Conservation (phyloP, 495 filamentous ascomycete species). For the Entonaema liquescens region DNA sequence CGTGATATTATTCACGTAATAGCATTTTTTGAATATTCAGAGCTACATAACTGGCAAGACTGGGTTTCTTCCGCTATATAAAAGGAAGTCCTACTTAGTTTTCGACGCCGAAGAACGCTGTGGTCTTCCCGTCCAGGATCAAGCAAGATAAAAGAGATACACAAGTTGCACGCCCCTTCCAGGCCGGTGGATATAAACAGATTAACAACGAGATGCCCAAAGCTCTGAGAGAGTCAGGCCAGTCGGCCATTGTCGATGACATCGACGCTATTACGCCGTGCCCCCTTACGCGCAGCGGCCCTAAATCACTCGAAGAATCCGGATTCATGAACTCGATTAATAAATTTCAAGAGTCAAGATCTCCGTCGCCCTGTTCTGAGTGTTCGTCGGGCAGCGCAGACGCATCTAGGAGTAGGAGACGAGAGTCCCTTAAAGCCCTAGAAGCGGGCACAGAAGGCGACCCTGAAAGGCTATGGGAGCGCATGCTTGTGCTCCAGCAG, state of each 20-base stretch:
- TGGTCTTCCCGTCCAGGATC: background rate
- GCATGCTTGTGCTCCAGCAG: constrained; percentile 56
- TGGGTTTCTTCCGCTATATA: background rate
- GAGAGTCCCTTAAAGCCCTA: constrained; percentile 44
- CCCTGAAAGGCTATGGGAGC: constrained; percentile 52
- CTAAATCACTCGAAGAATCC: constrained; percentile 15
- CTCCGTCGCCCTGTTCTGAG: constrained; percentile 39
- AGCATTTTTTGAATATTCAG: background rate
- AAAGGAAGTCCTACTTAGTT: background rate
- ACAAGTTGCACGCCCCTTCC: background rate
- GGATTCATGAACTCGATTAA: constrained; percentile 20
- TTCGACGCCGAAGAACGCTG: background rate
- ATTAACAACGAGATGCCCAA: constrained; percentile 15
- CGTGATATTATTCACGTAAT: background rate
- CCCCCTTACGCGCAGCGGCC: constrained; percentile 19
- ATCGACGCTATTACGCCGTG: constrained; percentile 48
- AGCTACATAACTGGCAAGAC: background rate
- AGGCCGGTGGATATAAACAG: background rate
- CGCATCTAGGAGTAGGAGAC: constrained; percentile 29
- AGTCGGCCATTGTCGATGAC: constrained; percentile 30
- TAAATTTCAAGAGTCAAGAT: constrained; percentile 32
- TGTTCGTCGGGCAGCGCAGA: constrained; percentile 18
- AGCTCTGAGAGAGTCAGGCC: constrained; percentile 16
- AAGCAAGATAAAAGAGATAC: constrained; percentile 1
- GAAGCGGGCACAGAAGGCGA: constrained; percentile 47